A percentile compares a stretch with the other conserved stretches of the same genome.
Conservation (phyloP, 306 rosid species). For the Prunus salicina region DNA sequence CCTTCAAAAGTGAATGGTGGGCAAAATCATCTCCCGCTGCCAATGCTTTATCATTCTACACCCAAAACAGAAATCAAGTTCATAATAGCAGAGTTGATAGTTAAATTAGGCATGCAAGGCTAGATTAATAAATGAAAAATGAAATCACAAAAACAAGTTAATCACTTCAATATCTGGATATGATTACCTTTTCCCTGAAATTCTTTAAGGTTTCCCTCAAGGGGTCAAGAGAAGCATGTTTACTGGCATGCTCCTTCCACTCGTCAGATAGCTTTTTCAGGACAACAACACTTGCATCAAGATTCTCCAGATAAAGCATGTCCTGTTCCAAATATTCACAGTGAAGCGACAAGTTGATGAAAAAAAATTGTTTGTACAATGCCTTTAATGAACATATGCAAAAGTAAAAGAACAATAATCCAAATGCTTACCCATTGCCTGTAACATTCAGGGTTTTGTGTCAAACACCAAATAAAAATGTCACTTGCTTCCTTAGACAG, state of each 20-base stretch:
- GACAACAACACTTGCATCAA: conserved; percentile 60
- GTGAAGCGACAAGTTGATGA: conserved; percentile 11
- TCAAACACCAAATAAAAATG: conserved; percentile 67
- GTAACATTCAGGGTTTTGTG: conserved; percentile 60
- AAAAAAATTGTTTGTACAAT: neutral
- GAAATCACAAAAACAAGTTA: neutral
- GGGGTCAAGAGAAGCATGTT: conserved; percentile 55
- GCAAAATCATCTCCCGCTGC: conserved; percentile 38
- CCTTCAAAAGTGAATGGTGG: conserved; percentile 48
- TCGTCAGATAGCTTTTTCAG: conserved; percentile 61
- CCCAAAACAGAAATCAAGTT: neutral
- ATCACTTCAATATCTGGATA: neutral
- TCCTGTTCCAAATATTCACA: conserved; percentile 47
- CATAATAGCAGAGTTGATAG: neutral
- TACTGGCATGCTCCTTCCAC: conserved; percentile 57
- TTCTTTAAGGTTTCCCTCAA: conserved; percentile 62
- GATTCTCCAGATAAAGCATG: conserved; percentile 51
- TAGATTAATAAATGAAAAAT: neutral
- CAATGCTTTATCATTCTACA: conserved; percentile 64
- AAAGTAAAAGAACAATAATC: neutral
- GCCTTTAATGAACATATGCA: neutral
- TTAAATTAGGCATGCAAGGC: neutral
- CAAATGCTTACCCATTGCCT: conserved; percentile 72
- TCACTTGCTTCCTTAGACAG: conserved; percentile 66
- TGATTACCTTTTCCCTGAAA: conserved; percentile 62